A percentile compares a stretch with the other conserved stretches of the same genome.
Conservation (phyloP, 1,284 basidiomycete species). For the Flammula alnicola region DNA sequence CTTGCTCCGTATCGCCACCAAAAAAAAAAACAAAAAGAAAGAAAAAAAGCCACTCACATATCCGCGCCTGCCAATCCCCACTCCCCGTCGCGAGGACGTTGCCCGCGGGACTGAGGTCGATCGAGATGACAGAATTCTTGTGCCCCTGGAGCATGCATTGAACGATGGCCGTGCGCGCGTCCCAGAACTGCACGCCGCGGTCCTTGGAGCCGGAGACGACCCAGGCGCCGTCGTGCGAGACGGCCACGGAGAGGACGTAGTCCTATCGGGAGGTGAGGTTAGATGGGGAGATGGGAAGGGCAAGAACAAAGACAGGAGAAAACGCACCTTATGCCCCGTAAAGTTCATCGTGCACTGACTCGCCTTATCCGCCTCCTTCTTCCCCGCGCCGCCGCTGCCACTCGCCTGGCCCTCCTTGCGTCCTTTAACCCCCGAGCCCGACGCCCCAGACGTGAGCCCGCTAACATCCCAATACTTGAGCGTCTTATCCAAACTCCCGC, state of each 20-base stretch:
- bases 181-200: conserved; percentile 87
- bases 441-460: conserved; percentile 42
- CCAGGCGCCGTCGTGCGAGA: conserved; percentile 37
- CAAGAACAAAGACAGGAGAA: conserved; percentile 11
- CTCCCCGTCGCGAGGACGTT: conserved; percentile 80
- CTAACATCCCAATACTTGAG: conserved; percentile 89
- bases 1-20: neutral
- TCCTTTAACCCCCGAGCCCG: conserved; percentile 27
- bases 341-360: conserved; percentile 77
- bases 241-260: conserved; percentile 62
- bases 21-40: conserved; percentile 1
- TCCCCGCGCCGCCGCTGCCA: conserved; percentile 39
- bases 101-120: conserved; percentile 77
- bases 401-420: conserved; percentile 49
- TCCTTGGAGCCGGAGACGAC: conserved; percentile 40
- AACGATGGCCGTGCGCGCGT: conserved; percentile 75
- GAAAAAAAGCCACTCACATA: conserved; percentile 48
- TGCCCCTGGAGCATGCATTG: conserved; percentile 91
- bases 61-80: conserved; percentile 82
- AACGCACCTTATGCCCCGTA: conserved; percentile 80
- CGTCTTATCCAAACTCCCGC: conserved; percentile 88
- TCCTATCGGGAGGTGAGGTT: conserved; percentile 46
- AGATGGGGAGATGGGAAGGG: neutral
- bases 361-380: conserved; percentile 46
- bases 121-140: conserved; percentile 88